A percentile compares a stretch with the other conserved stretches of the same genome.
phyloP scores from a whole-genome alignment of 2,329 filamentous ascomycete species.

The Diaporthe capsici region DNA sequence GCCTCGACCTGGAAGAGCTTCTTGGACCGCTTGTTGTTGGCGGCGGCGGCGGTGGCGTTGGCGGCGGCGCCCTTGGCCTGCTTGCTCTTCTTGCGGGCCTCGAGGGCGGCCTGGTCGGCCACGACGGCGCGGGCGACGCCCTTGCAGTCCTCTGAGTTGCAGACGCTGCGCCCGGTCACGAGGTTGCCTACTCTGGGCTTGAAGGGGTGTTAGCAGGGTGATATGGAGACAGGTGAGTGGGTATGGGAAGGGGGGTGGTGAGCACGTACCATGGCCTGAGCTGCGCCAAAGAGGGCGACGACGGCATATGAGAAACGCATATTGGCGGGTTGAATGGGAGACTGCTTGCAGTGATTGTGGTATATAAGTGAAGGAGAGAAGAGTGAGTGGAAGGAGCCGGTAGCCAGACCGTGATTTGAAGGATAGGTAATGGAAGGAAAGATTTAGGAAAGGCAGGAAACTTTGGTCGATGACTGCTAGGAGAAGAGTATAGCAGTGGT shows the following conservation, averaged over 20 bases:
- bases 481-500: not conserved
- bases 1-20: not conserved
- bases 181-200: slow-evolving; percentile 15
- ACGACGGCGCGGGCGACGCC: slow-evolving; percentile 11
- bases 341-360: slow-evolving; percentile 15
- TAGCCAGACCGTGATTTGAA: slow-evolving; percentile 24
- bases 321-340: slow-evolving; percentile 2
- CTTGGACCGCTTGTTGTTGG: slow-evolving; percentile 5
- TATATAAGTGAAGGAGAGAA: slow-evolving; percentile 1
- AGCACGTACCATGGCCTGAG: slow-evolving; percentile 32
- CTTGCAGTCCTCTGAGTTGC: slow-evolving; percentile 10
- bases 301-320: slow-evolving; percentile 40
- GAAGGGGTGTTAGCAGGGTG: not conserved
- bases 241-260: not conserved
- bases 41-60: not conserved
- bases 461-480: slow-evolving; percentile 7
- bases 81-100: not conserved
- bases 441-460: not conserved
- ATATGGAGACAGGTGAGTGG: not conserved
- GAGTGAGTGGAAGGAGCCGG: slow-evolving; percentile 28
- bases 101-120: slow-evolving; percentile 14
- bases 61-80: not conserved
- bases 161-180: slow-evolving; percentile 5
- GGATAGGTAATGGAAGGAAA: not conserved
- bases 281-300: slow-evolving; percentile 31